Evolutionary conservation across 176 grass and related monocot genomes (phyloP).

Genomic region (Eleusine indica): DNA sequence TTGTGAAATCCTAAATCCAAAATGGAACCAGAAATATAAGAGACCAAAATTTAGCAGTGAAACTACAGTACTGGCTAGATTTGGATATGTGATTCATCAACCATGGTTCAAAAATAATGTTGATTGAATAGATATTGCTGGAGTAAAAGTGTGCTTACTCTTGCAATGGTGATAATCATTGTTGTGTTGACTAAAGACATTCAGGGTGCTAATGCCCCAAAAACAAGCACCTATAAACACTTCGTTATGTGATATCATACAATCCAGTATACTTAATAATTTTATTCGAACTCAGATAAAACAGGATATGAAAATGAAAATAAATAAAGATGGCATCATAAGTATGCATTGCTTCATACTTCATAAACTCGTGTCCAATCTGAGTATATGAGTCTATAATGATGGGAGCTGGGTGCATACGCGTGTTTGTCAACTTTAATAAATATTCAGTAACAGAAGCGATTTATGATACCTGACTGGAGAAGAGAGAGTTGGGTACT

Average conservation of each 20-base stretch:
- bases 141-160: background rate
- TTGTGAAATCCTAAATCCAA: background rate
- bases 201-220: background rate
- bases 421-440: background rate
- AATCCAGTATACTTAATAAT: constrained; percentile 8
- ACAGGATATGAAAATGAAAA: constrained; percentile 9
- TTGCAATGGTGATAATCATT: background rate
- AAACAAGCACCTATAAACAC: background rate
- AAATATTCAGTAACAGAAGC: constrained; percentile 18
- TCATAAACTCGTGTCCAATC: background rate
- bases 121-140: background rate
- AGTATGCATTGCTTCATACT: background rate
- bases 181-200: background rate
- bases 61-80: background rate
- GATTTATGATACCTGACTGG: constrained; percentile 76
- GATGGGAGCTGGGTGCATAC: background rate
- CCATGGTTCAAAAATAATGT: background rate
- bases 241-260: background rate
- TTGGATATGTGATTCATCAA: background rate
- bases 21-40: constrained; percentile 20
- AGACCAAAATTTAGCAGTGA: background rate
- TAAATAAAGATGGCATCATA: background rate
- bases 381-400: background rate
- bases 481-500: constrained; percentile 94
- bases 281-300: background rate